phyloP scores from a whole-genome alignment of 2,329 filamentous ascomycete genomes.

The Monosporascus ibericus region DNA sequence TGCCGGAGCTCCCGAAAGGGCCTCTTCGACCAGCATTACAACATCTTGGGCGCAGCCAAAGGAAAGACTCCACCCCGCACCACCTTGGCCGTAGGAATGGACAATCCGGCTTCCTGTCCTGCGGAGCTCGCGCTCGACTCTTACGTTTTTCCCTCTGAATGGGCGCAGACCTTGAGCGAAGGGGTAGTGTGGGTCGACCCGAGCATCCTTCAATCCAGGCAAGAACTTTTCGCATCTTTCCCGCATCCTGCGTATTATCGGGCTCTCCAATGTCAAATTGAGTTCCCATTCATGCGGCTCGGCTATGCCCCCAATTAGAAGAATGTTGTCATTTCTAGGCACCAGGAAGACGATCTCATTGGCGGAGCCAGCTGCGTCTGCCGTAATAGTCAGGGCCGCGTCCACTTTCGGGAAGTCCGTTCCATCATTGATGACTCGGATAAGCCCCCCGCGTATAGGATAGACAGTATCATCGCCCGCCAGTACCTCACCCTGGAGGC shows the following conservation, averaged over 20 bases:
- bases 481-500: conserved; percentile 29
- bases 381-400: conserved; percentile 33
- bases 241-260: conserved; percentile 35
- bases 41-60: conserved; percentile 35
- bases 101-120: conserved; percentile 29
- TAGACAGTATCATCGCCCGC: conserved; percentile 34
- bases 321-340: conserved; percentile 37
- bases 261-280: conserved; percentile 32
- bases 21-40: conserved; percentile 27
- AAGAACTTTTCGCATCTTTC: conserved; percentile 36
- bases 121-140: conserved; percentile 36
- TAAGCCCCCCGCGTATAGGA: conserved; percentile 36
- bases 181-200: conserved; percentile 33
- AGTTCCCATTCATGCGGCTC: conserved; percentile 30
- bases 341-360: conserved; percentile 38
- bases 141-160: conserved; percentile 32
- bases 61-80: conserved; percentile 35
- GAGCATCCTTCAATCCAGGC: conserved; percentile 32
- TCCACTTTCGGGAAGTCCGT: conserved; percentile 34
- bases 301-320: conserved; percentile 34
- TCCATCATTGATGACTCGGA: conserved; percentile 40
- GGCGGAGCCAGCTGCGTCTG: conserved; percentile 27
- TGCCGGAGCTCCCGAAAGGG: conserved; percentile 21
- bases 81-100: conserved; percentile 39
- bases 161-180: conserved; percentile 37